These are phyloP conservation scores for Erucastrum elatum DNA, from an alignment of 345 rosid genomes.

Conservation along the genomic window DNA sequence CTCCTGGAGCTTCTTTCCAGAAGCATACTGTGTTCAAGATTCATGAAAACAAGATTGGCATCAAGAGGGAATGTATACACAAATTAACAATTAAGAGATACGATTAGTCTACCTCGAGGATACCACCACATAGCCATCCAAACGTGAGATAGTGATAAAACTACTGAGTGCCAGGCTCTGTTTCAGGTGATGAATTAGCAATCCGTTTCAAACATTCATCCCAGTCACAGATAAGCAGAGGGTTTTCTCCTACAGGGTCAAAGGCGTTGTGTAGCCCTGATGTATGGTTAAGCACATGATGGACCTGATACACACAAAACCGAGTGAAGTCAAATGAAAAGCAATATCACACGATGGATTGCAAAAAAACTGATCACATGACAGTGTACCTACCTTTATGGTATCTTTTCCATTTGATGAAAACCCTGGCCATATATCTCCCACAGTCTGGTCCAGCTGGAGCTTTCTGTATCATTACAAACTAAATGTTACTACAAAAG, in stretches of 20 bases:
- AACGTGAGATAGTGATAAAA: constrained; percentile 77
- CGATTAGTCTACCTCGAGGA: constrained; percentile 68
- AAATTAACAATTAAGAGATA: constrained; percentile 18
- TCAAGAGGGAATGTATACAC: too few species aligned
- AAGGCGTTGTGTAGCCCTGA: constrained; percentile 89
- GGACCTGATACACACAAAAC: constrained; percentile 36
- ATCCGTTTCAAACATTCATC: constrained; percentile 75
- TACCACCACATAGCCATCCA: constrained; percentile 97
- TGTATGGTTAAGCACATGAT: constrained; percentile 96
- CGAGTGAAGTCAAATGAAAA: too few species aligned
- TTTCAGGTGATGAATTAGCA: constrained; percentile 66
- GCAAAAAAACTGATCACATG: too few species aligned
- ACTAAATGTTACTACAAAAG: constrained; percentile 10
- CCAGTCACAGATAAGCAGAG: constrained; percentile 68
- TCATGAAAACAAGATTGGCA: not conserved
- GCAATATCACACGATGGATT: too few species aligned
- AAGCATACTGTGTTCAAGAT: constrained; percentile 57
- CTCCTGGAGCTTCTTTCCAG: constrained; percentile 93
- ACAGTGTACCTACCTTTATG: constrained; percentile 46
- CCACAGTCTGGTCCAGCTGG: constrained; percentile 70
- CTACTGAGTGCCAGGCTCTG: constrained; percentile 79
- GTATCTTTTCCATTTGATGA: constrained; percentile 67
- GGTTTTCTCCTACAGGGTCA: constrained; percentile 56
- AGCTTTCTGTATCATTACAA: constrained; percentile 64
- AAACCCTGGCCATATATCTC: constrained; percentile 83